Evolutionary conservation across 2,329 filamentous ascomycete genomes (phyloP), one percentile per base, ranked within the genome.

Genomic region (Mariannaea sp.): DNA sequence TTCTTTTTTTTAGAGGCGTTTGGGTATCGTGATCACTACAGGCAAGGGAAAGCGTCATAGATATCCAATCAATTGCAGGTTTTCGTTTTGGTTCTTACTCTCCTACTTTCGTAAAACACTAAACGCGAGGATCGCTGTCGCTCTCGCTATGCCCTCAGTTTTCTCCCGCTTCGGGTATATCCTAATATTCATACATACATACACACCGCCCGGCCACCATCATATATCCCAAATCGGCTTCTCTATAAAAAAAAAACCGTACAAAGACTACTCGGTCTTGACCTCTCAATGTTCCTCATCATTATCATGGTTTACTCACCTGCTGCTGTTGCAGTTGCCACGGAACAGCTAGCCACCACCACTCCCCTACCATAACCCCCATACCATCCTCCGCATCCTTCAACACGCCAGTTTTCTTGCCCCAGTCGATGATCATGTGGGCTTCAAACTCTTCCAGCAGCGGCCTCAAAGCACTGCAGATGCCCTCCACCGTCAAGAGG

Each of bases 311-410:
- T 39, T 54, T 55, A 0, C 16, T 24, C 26, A 46, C 47, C 1
- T 51, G 35, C 14, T 54, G 58, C 2, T 55, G 48, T 35, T 56
- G 55, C 46, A 50, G 59, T 42, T 67, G 67, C 67, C 67, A 70
- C 1, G 71, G 69, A 1, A 81, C 75, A 17, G 80, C 77, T 45
- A 86, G 67, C 83, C 85, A 89, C 86, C 86, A 89, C 85, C 84
- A 88, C 67, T 87, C 84, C 19, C 73, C 74, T 3, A 81, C 78
- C 5, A 70, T 77, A 45, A 75, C 77, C 0, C 73, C 78, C 43
- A 71, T 66, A 40, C 70, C 73, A 40, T 64, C 64, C 14, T 75
- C 68, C 29, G 76, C 70, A 45, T 71, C 69, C 51, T 71, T 70
- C 7, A 86, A 64, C 1, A 87, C 63, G 0, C 83, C 85, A 2